Conservation (phyloP, 768 basidiomycete species). For the Psilocybe cubensis region DNA sequence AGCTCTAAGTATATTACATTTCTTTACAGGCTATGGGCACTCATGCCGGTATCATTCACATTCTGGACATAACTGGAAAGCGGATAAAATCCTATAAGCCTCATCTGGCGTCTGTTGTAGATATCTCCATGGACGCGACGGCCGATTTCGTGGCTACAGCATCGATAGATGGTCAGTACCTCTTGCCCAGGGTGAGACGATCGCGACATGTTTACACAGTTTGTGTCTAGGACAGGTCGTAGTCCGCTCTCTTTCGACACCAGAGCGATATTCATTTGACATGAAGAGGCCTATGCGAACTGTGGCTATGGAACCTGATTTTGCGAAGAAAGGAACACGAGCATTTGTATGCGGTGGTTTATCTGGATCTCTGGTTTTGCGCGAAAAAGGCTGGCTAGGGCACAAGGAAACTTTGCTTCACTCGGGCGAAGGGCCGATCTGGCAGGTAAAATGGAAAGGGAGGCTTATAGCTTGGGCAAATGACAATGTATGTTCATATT, state of each 20-base stretch:
- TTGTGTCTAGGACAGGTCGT: constrained; percentile 79
- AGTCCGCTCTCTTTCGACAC: constrained; percentile 77
- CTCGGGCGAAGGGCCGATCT: constrained; percentile 90
- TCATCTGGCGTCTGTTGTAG: constrained; percentile 85
- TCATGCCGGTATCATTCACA: constrained; percentile 89
- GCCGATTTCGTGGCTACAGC: constrained; percentile 92
- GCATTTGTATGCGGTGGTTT: constrained; percentile 92
- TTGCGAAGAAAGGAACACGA: constrained; percentile 75
- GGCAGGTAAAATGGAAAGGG: constrained; percentile 87
- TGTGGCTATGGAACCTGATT: constrained; percentile 89
- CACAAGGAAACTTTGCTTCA: constrained; percentile 88
- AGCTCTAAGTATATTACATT: neutral
- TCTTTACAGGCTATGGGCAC: constrained; percentile 83
- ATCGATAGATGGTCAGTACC: constrained; percentile 83
- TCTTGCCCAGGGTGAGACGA: neutral
- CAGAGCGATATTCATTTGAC: constrained; percentile 86
- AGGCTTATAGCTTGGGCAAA: constrained; percentile 95
- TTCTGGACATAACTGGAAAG: constrained; percentile 77
- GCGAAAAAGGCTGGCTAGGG: constrained; percentile 96
- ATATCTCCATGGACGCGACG: constrained; percentile 82
- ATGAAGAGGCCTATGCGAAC: constrained; percentile 92
- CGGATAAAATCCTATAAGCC: constrained; percentile 90
- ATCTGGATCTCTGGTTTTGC: constrained; percentile 82
- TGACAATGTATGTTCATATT: constrained; percentile 65
- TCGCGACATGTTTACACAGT: constrained; percentile 17